Percentiles rank a stretch among this genome's conserved stretches.
Conservation (phyloP, 2,329 filamentous ascomycete genomes). For the Colletotrichum magnum region DNA sequence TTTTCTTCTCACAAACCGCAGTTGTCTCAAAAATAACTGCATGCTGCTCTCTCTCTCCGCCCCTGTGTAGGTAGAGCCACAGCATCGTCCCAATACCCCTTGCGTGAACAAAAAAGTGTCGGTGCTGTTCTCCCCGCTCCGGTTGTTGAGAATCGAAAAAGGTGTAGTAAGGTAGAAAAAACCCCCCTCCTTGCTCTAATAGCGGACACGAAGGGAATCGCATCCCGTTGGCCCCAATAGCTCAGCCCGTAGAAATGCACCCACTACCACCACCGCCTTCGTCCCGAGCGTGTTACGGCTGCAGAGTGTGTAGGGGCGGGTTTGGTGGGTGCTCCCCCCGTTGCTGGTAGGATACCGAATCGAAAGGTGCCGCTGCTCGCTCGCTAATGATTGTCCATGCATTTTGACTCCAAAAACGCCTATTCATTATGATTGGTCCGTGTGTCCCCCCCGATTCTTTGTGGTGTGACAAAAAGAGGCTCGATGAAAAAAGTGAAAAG, state of each 20-base stretch:
- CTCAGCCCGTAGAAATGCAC: neutral
- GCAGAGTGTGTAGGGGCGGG: neutral
- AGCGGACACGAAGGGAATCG: constrained; percentile 12
- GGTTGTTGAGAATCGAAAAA: constrained; percentile 16
- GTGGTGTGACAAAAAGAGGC: constrained; percentile 10
- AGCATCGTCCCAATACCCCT: constrained; percentile 23
- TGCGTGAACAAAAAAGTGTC: constrained; percentile 17
- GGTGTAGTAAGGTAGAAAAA: constrained; percentile 15
- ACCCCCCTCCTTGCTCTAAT: constrained; percentile 6
- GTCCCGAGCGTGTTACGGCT: constrained; percentile 17
- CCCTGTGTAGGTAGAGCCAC: constrained; percentile 1
- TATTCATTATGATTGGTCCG: constrained; percentile 37
- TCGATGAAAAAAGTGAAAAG: constrained; percentile 3
- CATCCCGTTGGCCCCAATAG: constrained; percentile 20
- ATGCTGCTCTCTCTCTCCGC: neutral
- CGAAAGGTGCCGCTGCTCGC: constrained; percentile 39
- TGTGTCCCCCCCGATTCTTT: constrained; percentile 10
- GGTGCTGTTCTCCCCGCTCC: constrained; percentile 35
- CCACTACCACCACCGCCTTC: neutral
- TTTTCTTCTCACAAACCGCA: constrained; percentile 11
- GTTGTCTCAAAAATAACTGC: constrained; percentile 13
- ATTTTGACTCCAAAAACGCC: constrained; percentile 39
- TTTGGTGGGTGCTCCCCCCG: neutral
- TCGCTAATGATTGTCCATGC: constrained; percentile 38
- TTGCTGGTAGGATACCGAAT: constrained; percentile 28